These are phyloP conservation scores for Agaricus blazei DNA, from an alignment of 768 basidiomycete species.

Conservation along the genomic window DNA sequence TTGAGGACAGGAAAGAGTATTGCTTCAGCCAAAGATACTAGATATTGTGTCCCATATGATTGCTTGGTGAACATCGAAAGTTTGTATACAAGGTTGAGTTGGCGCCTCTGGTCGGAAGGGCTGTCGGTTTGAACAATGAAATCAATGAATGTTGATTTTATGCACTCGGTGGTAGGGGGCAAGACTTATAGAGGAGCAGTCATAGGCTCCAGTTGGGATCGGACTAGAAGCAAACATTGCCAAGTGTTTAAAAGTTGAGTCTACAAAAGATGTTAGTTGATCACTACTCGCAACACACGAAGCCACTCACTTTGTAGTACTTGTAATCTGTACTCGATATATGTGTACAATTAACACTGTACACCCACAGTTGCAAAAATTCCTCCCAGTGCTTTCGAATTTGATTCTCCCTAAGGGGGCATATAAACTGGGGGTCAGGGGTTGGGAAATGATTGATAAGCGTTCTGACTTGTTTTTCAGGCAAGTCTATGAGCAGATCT, in stretches of 20 bases:
- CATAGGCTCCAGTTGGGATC: conserved; percentile 37
- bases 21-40: conserved; percentile 38
- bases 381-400: conserved; percentile 15
- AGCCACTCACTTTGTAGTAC: not conserved
- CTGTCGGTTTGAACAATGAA: conserved; percentile 26
- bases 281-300: no score
- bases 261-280: conserved; percentile 20
- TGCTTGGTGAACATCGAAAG: conserved; percentile 51
- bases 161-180: conserved; percentile 25
- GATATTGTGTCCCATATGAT: conserved; percentile 35
- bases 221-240: conserved; percentile 54
- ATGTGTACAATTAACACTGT: not conserved
- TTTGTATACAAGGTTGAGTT: conserved; percentile 34
- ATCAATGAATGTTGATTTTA: conserved; percentile 28
- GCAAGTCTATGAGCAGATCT: conserved; percentile 10
- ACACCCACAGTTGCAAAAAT: conserved; percentile 10
- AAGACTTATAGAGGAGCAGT: conserved; percentile 28
- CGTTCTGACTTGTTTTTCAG: not conserved
- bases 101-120: conserved; percentile 25
- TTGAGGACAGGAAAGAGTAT: conserved; percentile 44
- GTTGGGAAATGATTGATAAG: not conserved
- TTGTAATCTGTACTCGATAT: not conserved
- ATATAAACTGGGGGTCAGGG: conserved; percentile 1
- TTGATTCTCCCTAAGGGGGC: conserved; percentile 11
- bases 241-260: conserved; percentile 38